Conservation (phyloP, 805 yeast genomes). For the Ogataea neopini region DNA sequence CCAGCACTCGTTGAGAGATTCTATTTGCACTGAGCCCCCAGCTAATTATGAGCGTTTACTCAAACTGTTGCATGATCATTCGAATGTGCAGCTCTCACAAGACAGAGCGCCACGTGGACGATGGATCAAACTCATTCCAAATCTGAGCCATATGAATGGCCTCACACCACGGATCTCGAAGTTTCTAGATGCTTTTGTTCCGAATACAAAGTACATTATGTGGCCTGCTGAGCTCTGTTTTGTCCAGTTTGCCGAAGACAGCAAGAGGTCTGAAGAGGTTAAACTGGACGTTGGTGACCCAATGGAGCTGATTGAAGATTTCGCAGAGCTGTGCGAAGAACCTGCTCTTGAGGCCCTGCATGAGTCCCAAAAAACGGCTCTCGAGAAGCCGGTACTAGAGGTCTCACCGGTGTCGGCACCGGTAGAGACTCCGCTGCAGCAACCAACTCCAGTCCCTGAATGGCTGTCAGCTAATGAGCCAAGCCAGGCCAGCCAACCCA, state of each 20-base stretch:
- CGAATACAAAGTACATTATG: slow-evolving; percentile 53
- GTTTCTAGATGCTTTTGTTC: slow-evolving; percentile 40
- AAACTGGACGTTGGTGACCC: slow-evolving; percentile 25
- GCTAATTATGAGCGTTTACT: slow-evolving; percentile 39
- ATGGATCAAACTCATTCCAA: slow-evolving; percentile 73
- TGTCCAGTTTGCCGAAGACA: slow-evolving; percentile 47
- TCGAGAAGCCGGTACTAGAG: too few relatives aligned
- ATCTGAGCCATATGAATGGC: slow-evolving; percentile 66
- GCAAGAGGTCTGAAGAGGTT: slow-evolving; percentile 1
- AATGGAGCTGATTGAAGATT: slow-evolving; percentile 31
- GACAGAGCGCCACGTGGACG: slow-evolving; percentile 24
- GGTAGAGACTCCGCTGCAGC: background rate
- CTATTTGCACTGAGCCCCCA: slow-evolving; percentile 43
- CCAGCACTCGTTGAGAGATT: slow-evolving; percentile 35
- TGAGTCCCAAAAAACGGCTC: too few relatives aligned
- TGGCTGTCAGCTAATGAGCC: background rate
- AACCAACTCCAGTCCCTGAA: background rate
- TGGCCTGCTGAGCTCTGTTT: slow-evolving; percentile 76
- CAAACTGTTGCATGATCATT: slow-evolving; percentile 40
- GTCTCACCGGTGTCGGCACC: background rate
- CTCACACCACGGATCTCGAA: slow-evolving; percentile 62
- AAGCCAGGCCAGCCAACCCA: background rate
- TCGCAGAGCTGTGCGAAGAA: slow-evolving; percentile 20
- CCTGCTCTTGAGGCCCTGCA: too few relatives aligned
- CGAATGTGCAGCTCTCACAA: slow-evolving; percentile 20